phyloP scores from a whole-genome alignment of 345 rosid genomes.

The Corymbia maculata region DNA sequence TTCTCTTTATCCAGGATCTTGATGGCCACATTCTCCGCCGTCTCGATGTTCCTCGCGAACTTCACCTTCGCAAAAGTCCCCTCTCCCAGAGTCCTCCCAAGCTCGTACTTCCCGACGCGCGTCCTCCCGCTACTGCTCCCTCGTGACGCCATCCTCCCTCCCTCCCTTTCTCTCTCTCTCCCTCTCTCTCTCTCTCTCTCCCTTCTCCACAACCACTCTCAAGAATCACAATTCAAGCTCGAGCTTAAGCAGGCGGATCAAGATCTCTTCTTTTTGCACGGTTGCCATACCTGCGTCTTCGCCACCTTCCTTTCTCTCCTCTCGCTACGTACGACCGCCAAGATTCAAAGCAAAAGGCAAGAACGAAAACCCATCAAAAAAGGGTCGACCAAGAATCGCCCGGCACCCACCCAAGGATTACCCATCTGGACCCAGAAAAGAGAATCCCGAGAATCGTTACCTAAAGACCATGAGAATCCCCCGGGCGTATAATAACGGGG shows the following conservation, averaged over 20 bases:
- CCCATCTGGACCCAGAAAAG: background rate
- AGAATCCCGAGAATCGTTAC: background rate
- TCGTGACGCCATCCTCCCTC: conserved; percentile 34
- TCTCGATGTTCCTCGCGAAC: conserved; percentile 70
- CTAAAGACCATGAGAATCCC: background rate
- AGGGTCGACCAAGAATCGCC: background rate
- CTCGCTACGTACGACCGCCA: background rate
- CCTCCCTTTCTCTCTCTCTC: background rate
- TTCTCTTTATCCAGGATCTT: conserved; percentile 95
- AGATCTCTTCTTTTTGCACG: conserved; percentile 93
- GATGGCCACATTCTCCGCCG: conserved; percentile 75
- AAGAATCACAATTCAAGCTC: background rate
- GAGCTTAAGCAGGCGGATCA: conserved; percentile 23
- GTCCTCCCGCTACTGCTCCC: conserved; percentile 38
- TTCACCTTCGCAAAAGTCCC: conserved; percentile 98
- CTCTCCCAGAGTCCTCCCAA: conserved; percentile 89
- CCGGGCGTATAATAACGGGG: background rate
- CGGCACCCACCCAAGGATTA: background rate
- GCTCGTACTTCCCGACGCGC: conserved; percentile 96
- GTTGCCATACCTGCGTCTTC: conserved; percentile 99
- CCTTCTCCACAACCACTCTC: background rate
- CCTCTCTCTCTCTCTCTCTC: background rate
- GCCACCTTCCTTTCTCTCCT: conserved; percentile 47
- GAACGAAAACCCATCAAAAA: background rate
- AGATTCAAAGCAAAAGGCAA: background rate